Evolutionary conservation across 1,139 yeast species (phyloP), one percentile per base, ranked within the genome.

Genomic region (Saccharomyces hybrid): DNA sequence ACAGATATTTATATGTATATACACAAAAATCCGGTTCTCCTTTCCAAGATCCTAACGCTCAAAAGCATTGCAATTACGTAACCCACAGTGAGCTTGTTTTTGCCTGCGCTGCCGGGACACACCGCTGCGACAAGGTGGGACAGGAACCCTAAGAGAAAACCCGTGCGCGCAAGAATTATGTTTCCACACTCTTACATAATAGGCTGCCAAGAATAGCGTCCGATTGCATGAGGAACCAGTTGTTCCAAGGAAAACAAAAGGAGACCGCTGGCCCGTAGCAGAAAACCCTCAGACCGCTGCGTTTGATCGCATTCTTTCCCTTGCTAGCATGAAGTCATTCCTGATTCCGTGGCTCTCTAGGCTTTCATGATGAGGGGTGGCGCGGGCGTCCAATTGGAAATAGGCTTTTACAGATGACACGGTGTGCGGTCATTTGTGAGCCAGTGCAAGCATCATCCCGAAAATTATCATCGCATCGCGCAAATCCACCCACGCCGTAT

Each of bases 151-250:
- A 9, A 19, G 8, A 24, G 19, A 38, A 38, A 38, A 12, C 12
- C 11, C 44, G 44, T 16, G 24, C 11, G 24, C 12, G 44, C 44
- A 38, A 38, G 44, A 38, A 38, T 38, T 38, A 9, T 38, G 44
- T 38, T 38, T 38, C 44, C 44, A 38, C 44, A 19, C 44, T 38
- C 44, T 38, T 38, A 38, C 44, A 38, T 38, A 38, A 38, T 38
- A 12, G 44, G n/a, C 44, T 38, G 14, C 14, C 44, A 38, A 38
- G 44, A 38, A 38, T 38, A 38, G 19, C 26, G 24, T 19, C 44
- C 26, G 44, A 16, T 38, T 38, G 44, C 44, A 38, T 38, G 44
- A 38, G 16, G 11, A 38, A 38, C n/a, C 16, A 16, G 16, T 16
- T 16, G 9, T 16, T 28, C 44, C 24, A 38, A 38, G 11, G 19